phyloP scores from a whole-genome alignment of 108 stramenopile species.

The Skeletonema potamos region DNA sequence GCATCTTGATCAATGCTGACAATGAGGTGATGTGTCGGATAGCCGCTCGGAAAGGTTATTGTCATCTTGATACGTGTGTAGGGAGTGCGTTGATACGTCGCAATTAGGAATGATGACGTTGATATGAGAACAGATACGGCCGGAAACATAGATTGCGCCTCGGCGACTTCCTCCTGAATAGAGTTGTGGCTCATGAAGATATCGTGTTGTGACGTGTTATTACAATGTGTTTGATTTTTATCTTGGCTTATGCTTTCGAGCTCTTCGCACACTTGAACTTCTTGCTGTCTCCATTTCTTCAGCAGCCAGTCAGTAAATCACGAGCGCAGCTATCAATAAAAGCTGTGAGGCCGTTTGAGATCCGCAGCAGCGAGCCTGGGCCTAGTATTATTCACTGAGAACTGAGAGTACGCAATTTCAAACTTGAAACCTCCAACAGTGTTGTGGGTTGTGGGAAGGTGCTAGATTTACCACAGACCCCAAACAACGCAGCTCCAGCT shows the following conservation, averaged over 20 bases:
- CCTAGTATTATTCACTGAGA: no score
- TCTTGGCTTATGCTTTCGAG: not conserved
- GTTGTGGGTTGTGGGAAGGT: no score
- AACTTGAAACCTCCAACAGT: no score
- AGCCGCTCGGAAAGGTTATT: slow-evolving; percentile 46
- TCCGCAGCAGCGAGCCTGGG: no score
- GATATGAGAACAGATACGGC: slow-evolving; percentile 19
- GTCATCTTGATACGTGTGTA: slow-evolving; percentile 49
- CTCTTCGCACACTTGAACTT: no score
- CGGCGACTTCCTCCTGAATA: slow-evolving; percentile 20
- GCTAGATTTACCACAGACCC: no score
- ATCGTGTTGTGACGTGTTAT: not conserved
- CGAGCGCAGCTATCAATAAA: no score
- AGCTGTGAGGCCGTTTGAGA: no score
- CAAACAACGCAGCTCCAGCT: no score
- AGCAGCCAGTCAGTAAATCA: no score
- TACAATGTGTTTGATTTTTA: not conserved
- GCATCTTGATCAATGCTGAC: slow-evolving; percentile 32
- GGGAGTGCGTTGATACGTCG: slow-evolving; percentile 48
- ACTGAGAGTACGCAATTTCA: no score
- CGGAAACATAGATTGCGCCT: slow-evolving; percentile 17
- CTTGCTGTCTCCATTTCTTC: no score
- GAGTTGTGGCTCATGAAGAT: not conserved
- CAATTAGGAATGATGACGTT: slow-evolving; percentile 37
- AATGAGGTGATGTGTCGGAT: slow-evolving; percentile 38